These are phyloP conservation scores for Magnolia changhungtana DNA, from an alignment of 164 flowering plant species.

Conservation along the genomic window DNA sequence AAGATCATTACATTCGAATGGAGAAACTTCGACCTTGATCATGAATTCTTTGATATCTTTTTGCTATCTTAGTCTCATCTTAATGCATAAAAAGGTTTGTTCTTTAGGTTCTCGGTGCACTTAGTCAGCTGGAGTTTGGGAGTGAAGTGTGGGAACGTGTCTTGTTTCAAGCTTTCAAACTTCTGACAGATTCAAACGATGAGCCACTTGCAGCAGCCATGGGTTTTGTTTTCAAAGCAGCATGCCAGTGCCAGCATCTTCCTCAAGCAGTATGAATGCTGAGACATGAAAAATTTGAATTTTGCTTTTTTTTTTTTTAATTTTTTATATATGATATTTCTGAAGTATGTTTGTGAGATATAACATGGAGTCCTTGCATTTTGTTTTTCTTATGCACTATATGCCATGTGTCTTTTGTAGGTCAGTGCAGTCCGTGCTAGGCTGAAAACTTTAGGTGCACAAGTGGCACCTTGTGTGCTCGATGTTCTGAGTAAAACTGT, in stretches of 20 bases:
- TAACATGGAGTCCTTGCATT: neutral
- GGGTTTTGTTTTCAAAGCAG: slow-evolving; percentile 80
- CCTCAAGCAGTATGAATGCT: slow-evolving; percentile 75
- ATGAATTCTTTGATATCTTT: neutral
- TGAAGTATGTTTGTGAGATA: neutral
- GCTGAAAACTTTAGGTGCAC: slow-evolving; percentile 68
- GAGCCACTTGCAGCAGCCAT: slow-evolving; percentile 77
- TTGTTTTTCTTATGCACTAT: neutral
- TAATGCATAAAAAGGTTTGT: slow-evolving; percentile 3
- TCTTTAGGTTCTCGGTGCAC: slow-evolving; percentile 79
- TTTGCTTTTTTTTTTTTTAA: neutral
- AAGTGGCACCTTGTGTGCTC: slow-evolving; percentile 75
- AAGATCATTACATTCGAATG: neutral
- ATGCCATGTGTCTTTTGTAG: slow-evolving; percentile 38
- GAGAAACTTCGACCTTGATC: neutral
- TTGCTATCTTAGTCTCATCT: neutral
- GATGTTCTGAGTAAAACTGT: slow-evolving; percentile 73
- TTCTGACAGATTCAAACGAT: slow-evolving; percentile 69
- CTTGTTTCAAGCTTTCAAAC: slow-evolving; percentile 57
- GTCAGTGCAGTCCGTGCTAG: slow-evolving; percentile 76
- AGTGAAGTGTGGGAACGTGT: slow-evolving; percentile 85
- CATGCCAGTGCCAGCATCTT: slow-evolving; percentile 84
- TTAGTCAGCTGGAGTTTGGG: slow-evolving; percentile 85
- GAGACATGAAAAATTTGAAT: slow-evolving; percentile 8
- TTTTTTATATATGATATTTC: neutral